Conservation (phyloP, 768 basidiomycete genomes). For the Tricholomella constricta region DNA sequence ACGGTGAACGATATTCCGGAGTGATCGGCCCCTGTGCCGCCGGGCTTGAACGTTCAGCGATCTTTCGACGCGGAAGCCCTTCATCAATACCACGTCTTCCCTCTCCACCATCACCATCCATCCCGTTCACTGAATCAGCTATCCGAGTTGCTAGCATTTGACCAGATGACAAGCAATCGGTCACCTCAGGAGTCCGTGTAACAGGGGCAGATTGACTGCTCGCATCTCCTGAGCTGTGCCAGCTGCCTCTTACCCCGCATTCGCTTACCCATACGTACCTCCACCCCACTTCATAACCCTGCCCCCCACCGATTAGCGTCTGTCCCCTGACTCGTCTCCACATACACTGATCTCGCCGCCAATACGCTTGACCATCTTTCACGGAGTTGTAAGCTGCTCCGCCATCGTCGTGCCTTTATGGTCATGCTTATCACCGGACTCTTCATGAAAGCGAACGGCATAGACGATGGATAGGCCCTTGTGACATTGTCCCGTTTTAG, state of each 20-base stretch:
- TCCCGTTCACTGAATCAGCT: conserved; percentile 1
- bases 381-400: not conserved
- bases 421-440: too few relatives aligned
- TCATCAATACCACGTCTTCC: not conserved
- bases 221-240: not conserved
- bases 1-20: conserved; percentile 3
- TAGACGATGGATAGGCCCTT: too few relatives aligned
- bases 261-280: not conserved
- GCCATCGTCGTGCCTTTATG: too few relatives aligned
- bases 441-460: too few relatives aligned
- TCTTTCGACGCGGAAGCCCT: not conserved
- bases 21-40: conserved; percentile 6
- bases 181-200: conserved; percentile 2
- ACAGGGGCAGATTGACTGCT: not conserved
- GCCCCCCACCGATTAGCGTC: too few relatives aligned
- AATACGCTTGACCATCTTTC: not conserved
- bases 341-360: not conserved
- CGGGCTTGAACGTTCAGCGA: not conserved
- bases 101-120: not conserved
- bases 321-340: not conserved
- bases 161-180: not conserved
- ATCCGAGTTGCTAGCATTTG: not conserved
- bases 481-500: too few relatives aligned
- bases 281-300: conserved; percentile 4
- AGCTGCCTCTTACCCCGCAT: conserved; percentile 4